Conservation (phyloP, 2,329 filamentous ascomycete genomes). For the Colletotrichum limetticola region DNA sequence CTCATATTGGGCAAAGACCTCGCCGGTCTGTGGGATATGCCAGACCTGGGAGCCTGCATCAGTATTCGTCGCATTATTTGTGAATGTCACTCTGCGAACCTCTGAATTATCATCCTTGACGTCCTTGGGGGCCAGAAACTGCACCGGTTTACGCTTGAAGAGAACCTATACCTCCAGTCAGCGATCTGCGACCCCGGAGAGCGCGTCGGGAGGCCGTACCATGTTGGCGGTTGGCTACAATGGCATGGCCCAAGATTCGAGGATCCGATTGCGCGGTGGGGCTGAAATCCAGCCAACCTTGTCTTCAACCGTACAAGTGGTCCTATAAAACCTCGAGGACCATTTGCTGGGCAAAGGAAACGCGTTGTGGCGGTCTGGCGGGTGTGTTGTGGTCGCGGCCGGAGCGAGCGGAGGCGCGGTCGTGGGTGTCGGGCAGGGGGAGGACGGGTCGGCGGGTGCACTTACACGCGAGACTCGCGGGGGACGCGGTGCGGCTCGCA, state of each 20-base stretch:
- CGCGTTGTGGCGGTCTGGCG: conserved; percentile 35
- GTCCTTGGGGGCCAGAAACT: conserved; percentile 77
- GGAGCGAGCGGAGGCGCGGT: conserved; percentile 29
- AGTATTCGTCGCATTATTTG: conserved; percentile 32
- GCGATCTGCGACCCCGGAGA: conserved; percentile 14
- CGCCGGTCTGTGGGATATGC: conserved; percentile 89
- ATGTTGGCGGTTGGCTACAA: conserved; percentile 41
- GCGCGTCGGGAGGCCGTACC: conserved; percentile 42
- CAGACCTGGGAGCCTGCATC: conserved; percentile 74
- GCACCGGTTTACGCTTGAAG: conserved; percentile 95
- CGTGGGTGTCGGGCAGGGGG: conserved; percentile 30
- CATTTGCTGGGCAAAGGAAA: conserved; percentile 36
- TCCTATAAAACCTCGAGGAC: not conserved
- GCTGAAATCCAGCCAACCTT: conserved; percentile 50
- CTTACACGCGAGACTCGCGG: conserved; percentile 35
- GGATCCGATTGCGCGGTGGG: conserved; percentile 47
- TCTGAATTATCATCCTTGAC: conserved; percentile 86
- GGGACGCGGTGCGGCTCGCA: conserved; percentile 33
- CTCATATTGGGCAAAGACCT: conserved; percentile 90
- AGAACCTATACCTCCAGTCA: conserved; percentile 73
- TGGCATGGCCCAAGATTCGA: conserved; percentile 32
- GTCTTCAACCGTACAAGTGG: conserved; percentile 20
- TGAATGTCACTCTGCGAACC: conserved; percentile 60
- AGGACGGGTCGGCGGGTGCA: conserved; percentile 27
- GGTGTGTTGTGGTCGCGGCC: conserved; percentile 28